Evolutionary conservation across 345 rosid species (phyloP).

Genomic region (Eucalyptus regnans): DNA sequence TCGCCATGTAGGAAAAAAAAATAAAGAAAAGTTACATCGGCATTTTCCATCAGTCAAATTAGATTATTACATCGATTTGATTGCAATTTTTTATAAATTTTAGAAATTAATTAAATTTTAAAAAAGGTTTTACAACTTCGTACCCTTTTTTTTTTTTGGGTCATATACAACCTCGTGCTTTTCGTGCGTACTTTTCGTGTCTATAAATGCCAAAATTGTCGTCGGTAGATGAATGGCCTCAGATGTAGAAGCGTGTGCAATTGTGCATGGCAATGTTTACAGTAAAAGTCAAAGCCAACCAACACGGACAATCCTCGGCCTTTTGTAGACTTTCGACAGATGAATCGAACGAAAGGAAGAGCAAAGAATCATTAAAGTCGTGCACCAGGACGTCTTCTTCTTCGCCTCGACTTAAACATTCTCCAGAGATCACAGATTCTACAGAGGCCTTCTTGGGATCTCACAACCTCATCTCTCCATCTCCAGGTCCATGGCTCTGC

Average conservation of each 20-base stretch:
- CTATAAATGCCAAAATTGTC: background rate
- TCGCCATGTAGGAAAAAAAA: no score
- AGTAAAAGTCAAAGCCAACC: background rate
- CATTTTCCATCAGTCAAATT: background rate
- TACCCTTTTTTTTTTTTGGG: no score
- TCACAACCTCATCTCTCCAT: background rate
- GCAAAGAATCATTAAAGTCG: background rate
- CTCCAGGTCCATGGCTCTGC: slow-evolving; percentile 6
- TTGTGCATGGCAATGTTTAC: background rate
- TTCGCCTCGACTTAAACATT: background rate
- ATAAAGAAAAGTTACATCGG: no score
- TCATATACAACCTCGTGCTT: no score
- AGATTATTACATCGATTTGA: no score
- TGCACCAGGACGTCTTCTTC: background rate
- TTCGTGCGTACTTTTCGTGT: background rate
- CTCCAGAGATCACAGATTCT: no score
- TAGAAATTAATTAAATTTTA: no score
- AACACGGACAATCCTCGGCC: background rate
- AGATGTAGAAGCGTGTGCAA: background rate
- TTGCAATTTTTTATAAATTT: no score
- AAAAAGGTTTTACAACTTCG: background rate
- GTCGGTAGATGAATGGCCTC: background rate
- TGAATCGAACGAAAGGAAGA: background rate
- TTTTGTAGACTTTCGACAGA: background rate
- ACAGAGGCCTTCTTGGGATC: background rate